phyloP scores from a whole-genome alignment of 805 yeast genomes.

The Pichia rugopelliculosa region DNA sequence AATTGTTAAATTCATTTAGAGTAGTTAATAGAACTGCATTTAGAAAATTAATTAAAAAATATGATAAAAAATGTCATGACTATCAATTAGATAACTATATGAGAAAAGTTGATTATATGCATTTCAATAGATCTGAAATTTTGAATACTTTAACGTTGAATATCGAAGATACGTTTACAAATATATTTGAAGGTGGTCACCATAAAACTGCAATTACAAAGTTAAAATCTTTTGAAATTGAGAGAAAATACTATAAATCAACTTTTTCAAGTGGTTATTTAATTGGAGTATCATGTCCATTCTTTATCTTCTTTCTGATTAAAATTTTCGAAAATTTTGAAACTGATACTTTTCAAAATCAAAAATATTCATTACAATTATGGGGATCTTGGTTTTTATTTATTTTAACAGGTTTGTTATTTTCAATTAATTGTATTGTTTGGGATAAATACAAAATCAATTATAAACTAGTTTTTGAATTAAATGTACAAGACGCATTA shows the following conservation, averaged over 20 bases:
- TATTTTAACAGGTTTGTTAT: conserved; percentile 50
- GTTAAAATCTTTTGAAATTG: conserved; percentile 40
- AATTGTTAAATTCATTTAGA: conserved; percentile 61
- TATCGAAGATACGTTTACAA: conserved; percentile 60
- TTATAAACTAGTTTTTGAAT: conserved; percentile 87
- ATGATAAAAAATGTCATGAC: conserved; percentile 62
- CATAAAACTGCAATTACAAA: conserved; percentile 66
- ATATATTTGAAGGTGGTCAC: conserved; percentile 60
- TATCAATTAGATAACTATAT: conserved; percentile 40
- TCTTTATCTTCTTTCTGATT: conserved; percentile 32
- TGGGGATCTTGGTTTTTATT: conserved; percentile 87
- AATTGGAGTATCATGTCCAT: conserved; percentile 64
- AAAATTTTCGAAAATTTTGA: conserved; percentile 5
- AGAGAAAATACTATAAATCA: conserved; percentile 34
- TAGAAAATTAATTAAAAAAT: conserved; percentile 83
- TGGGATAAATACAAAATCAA: conserved; percentile 76
- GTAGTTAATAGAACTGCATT: conserved; percentile 79
- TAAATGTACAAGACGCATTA: conserved; percentile 58
- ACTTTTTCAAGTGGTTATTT: conserved; percentile 59
- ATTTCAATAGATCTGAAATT: conserved; percentile 54
- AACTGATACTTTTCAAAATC: conserved; percentile 41
- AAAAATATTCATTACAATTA: conserved; percentile 59
- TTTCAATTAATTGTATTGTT: conserved; percentile 60
- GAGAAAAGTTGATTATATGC: conserved; percentile 45
- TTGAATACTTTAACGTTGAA: conserved; percentile 51